Evolutionary conservation across 73 alveolate genomes (phyloP).

Genomic region (Symbiodinium pilosum): DNA sequence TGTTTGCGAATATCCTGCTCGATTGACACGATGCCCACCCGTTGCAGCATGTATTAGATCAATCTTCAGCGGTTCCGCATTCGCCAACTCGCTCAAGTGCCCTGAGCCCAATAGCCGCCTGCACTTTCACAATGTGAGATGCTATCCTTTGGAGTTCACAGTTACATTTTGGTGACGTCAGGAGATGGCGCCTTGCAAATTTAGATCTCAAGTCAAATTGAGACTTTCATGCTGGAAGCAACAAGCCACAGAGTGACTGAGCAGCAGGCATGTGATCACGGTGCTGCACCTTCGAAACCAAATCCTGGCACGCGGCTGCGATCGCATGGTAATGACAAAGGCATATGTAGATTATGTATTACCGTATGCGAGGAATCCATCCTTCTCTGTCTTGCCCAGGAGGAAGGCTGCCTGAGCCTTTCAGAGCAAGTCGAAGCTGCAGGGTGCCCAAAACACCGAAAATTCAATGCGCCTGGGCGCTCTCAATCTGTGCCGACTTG

Average conservation of each 20-base stretch:
- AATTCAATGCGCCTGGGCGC: background rate
- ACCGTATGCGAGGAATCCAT: background rate
- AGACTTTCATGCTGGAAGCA: background rate
- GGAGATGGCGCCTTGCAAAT: too few relatives aligned
- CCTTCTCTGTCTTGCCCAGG: slow-evolving; percentile 26
- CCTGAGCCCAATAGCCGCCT: too few relatives aligned
- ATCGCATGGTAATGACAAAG: too few relatives aligned
- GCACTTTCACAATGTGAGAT: too few relatives aligned
- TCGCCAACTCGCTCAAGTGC: too few relatives aligned
- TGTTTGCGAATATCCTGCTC: too few relatives aligned
- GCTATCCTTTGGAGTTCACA: too few relatives aligned
- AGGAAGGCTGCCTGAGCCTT: background rate
- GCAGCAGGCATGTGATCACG: background rate
- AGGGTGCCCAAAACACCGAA: background rate
- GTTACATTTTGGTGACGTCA: too few relatives aligned
- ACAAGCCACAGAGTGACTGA: background rate
- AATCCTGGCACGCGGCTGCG: background rate
- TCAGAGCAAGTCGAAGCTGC: background rate
- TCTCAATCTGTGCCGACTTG: slow-evolving; percentile 18
- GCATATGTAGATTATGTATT: background rate
- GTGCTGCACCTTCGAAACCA: background rate
- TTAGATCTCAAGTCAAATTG: background rate
- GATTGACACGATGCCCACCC: too few relatives aligned
- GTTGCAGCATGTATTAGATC: too few relatives aligned
- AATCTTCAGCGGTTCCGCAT: too few relatives aligned